These are phyloP conservation scores for Mycena haematopus DNA, from an alignment of 768 basidiomycete genomes.

Conservation along the genomic window DNA sequence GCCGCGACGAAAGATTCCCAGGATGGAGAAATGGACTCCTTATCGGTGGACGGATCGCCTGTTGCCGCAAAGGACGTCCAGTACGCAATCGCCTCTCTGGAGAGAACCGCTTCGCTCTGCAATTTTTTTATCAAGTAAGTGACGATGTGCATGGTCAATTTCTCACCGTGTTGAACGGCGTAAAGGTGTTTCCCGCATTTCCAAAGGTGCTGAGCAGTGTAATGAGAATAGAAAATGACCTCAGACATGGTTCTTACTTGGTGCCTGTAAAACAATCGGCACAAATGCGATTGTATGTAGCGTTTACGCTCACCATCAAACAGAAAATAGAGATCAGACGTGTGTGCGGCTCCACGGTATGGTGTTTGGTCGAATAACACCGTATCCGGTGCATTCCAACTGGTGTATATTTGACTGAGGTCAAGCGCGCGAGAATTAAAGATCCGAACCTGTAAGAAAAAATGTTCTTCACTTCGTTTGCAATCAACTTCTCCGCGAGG, in stretches of 20 bases:
- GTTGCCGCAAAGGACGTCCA: constrained; percentile 51
- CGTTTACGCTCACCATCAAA: constrained; percentile 42
- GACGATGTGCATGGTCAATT: background rate
- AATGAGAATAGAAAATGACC: background rate
- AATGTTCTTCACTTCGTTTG: constrained; percentile 40
- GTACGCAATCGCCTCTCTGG: constrained; percentile 48
- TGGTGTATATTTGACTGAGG: constrained; percentile 13
- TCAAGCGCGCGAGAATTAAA: background rate
- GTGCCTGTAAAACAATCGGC: constrained; percentile 32
- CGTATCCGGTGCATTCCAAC: constrained; percentile 52
- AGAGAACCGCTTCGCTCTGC: constrained; percentile 45
- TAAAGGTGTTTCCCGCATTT: constrained; percentile 45
- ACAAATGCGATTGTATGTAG: background rate
- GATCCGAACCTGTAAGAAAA: constrained; percentile 42
- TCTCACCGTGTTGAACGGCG: constrained; percentile 44
- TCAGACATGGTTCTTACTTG: constrained; percentile 31
- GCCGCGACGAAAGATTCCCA: constrained; percentile 35
- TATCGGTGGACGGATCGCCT: constrained; percentile 36
- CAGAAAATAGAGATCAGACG: constrained; percentile 50
- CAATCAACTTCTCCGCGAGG: constrained; percentile 40
- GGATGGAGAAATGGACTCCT: constrained; percentile 32
- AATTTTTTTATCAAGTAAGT: background rate
- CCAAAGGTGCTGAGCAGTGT: constrained; percentile 29
- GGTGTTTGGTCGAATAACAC: constrained; percentile 43
- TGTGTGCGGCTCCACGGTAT: constrained; percentile 49